Percentiles rank a stretch among this genome's conserved stretches.
These are phyloP conservation scores for Boletellus deceptivus DNA, from an alignment of 1,284 basidiomycete genomes.

Conservation along the genomic window DNA sequence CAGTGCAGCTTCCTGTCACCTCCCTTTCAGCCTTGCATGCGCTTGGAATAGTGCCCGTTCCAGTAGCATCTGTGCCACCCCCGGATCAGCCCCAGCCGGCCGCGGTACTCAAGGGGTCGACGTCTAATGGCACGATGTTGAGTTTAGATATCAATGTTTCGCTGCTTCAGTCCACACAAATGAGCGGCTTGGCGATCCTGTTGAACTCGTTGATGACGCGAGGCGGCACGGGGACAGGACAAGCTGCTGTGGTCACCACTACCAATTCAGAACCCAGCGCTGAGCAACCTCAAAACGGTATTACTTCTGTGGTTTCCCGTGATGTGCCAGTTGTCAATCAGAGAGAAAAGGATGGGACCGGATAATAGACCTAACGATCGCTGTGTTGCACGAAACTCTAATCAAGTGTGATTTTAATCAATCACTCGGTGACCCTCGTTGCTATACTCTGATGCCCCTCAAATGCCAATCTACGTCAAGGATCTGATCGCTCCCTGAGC, in stretches of 20 bases:
- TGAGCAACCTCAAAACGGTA: conserved; percentile 22
- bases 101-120: conserved; percentile 66
- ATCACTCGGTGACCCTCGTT: not conserved
- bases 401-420: conserved; percentile 5
- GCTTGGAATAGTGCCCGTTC: conserved; percentile 71
- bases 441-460: not conserved
- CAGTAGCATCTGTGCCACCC: conserved; percentile 52
- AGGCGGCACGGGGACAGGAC: conserved; percentile 22
- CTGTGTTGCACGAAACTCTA: conserved; percentile 15
- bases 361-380: conserved; percentile 20
- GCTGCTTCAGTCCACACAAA: conserved; percentile 63
- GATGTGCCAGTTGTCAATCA: conserved; percentile 7
- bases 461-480: not conserved
- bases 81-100: conserved; percentile 61
- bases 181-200: conserved; percentile 68
- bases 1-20: conserved; percentile 68
- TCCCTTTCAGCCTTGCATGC: conserved; percentile 66
- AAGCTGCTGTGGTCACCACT: conserved; percentile 8
- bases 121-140: conserved; percentile 65
- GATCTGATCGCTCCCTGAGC: not conserved
- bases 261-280: conserved; percentile 11
- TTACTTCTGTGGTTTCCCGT: conserved; percentile 5
- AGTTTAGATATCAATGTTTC: conserved; percentile 75
- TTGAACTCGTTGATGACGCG: conserved; percentile 62
- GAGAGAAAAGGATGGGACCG: conserved; percentile 25